Conservation (phyloP, 2,329 filamentous ascomycete species). For the Scopulariopsis brevicaulis region DNA sequence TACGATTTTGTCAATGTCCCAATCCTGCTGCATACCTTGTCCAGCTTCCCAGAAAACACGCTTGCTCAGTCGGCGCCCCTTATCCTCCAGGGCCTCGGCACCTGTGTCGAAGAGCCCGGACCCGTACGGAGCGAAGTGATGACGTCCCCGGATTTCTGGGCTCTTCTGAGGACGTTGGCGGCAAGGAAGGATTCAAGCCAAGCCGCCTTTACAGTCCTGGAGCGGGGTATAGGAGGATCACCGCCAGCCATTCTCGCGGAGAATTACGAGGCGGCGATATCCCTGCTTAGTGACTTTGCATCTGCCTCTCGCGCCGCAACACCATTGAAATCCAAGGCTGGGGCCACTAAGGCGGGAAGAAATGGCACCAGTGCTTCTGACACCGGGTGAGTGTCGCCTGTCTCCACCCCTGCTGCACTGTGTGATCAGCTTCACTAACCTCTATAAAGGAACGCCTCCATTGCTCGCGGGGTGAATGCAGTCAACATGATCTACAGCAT, state of each 20-base stretch:
- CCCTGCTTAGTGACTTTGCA: constrained; percentile 80
- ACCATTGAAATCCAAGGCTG: background rate
- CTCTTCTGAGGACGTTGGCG: constrained; percentile 68
- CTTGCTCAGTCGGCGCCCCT: constrained; percentile 66
- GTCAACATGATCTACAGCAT: constrained; percentile 73
- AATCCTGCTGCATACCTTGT: constrained; percentile 83
- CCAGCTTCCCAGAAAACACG: constrained; percentile 68
- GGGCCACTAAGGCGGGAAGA: background rate
- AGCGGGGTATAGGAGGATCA: constrained; percentile 61
- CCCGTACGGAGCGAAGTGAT: constrained; percentile 85
- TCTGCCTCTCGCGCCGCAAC: constrained; percentile 33
- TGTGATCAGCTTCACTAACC: background rate
- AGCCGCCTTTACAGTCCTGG: constrained; percentile 77
- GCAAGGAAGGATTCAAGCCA: constrained; percentile 58
- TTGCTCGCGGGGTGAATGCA: constrained; percentile 69
- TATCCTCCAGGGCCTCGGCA: constrained; percentile 66
- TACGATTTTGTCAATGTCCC: constrained; percentile 87
- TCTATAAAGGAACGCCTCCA: constrained; percentile 23
- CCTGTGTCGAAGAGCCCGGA: constrained; percentile 68
- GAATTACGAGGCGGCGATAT: constrained; percentile 85
- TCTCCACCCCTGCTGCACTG: background rate
- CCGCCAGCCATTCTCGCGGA: constrained; percentile 82
- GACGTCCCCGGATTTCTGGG: constrained; percentile 96
- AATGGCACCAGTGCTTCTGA: background rate
- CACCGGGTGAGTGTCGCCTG: background rate